phyloP scores from a whole-genome alignment of 2,329 filamentous ascomycete species.

The Aureobasidium sp. region DNA sequence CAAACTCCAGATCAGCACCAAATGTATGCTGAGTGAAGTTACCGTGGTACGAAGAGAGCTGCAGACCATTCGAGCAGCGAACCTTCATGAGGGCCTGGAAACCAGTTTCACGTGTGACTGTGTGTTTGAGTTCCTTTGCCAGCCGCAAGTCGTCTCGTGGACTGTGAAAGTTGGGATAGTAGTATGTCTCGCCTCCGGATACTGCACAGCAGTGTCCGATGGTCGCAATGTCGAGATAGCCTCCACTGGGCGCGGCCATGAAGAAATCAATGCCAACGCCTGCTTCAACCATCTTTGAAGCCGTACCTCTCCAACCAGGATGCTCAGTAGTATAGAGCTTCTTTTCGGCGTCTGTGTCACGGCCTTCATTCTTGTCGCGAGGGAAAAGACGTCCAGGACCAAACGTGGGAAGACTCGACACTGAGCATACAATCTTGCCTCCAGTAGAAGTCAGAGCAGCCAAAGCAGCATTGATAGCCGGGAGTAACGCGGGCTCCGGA shows the following conservation, averaged over 20 bases:
- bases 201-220: conserved; percentile 60
- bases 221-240: conserved; percentile 87
- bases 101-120: conserved; percentile 81
- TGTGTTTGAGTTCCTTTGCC: conserved; percentile 75
- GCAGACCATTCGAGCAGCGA: conserved; percentile 89
- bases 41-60: conserved; percentile 88
- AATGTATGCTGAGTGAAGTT: conserved; percentile 96
- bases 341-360: conserved; percentile 84
- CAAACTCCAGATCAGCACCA: conserved; percentile 89
- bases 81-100: conserved; percentile 98
- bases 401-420: conserved; percentile 83
- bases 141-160: conserved; percentile 79
- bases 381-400: conserved; percentile 79
- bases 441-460: conserved; percentile 79
- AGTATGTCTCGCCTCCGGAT: conserved; percentile 92
- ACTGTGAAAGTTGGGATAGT: conserved; percentile 92
- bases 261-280: conserved; percentile 93
- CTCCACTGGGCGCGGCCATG: conserved; percentile 79
- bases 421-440: conserved; percentile 82
- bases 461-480: conserved; percentile 73
- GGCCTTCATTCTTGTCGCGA: conserved; percentile 82
- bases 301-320: conserved; percentile 74
- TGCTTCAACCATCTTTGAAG: conserved; percentile 76
- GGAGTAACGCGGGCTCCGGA: conserved; percentile 79
- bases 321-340: conserved; percentile 89